These are phyloP conservation scores for Xylariaceae sp. DNA, from an alignment of 2,329 filamentous ascomycete species.

Conservation along the genomic window DNA sequence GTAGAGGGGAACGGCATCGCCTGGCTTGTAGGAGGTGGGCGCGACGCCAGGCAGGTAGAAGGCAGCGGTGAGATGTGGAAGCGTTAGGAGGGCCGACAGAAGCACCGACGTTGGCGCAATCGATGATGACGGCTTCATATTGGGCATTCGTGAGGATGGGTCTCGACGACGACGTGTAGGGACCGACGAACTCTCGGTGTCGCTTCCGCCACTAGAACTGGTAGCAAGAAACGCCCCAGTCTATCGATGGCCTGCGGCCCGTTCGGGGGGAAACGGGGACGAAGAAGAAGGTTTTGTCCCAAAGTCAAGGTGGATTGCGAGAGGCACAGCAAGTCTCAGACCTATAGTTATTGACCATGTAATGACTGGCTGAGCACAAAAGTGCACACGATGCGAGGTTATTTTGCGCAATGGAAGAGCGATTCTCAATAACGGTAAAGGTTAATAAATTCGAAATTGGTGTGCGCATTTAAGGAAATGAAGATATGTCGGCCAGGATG, in stretches of 20 bases:
- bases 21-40: constrained; percentile 80
- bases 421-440: not conserved
- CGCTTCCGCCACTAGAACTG: not conserved
- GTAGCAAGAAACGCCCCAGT: not conserved
- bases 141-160: constrained; percentile 7
- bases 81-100: constrained; percentile 46
- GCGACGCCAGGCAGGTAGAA: constrained; percentile 97
- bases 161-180: constrained; percentile 1
- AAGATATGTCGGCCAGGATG: not conserved
- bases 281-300: not conserved
- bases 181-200: not conserved
- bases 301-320: constrained; percentile 7
- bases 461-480: not conserved
- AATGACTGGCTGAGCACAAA: constrained; percentile 24
- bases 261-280: not conserved
- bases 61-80: constrained; percentile 55
- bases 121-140: constrained; percentile 43
- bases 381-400: constrained; percentile 15
- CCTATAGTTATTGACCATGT: not conserved
- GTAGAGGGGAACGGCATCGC: constrained; percentile 75
- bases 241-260: not conserved
- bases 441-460: not conserved
- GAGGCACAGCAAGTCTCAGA: constrained; percentile 16
- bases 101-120: constrained; percentile 43
- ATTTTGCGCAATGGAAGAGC: not conserved